Percentiles rank a stretch among this genome's conserved stretches.
phyloP scores from a whole-genome alignment of 257 asterid species.

The Primulina eburnea region DNA sequence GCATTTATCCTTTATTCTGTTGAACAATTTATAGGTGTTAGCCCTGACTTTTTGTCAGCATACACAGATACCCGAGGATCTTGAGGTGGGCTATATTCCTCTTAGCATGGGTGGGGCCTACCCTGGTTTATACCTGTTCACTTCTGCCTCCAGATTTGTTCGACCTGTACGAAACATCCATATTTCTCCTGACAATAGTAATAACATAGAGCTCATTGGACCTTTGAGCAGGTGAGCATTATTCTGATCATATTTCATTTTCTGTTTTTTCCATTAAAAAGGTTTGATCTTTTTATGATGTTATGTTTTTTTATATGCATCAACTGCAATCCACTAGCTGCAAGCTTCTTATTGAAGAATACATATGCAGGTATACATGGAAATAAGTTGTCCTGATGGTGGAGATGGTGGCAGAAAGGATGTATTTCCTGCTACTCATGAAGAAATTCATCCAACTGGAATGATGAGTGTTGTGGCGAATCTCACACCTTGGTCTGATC shows the following conservation, averaged over 20 bases:
- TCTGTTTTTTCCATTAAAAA: conserved; percentile 21
- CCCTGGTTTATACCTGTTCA: conserved; percentile 81
- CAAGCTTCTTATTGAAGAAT: conserved; percentile 21
- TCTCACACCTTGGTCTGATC: conserved; percentile 99
- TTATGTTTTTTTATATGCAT: conserved; percentile 13
- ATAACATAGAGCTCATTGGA: conserved; percentile 78
- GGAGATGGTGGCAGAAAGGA: conserved; percentile 86
- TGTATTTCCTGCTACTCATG: conserved; percentile 85
- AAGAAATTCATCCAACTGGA: conserved; percentile 93
- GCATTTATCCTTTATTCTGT: conserved; percentile 28
- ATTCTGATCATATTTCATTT: conserved; percentile 12
- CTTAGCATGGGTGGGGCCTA: conserved; percentile 89
- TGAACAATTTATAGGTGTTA: not conserved
- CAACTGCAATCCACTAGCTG: conserved; percentile 18
- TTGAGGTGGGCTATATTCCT: conserved; percentile 95
- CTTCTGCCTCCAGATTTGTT: conserved; percentile 89
- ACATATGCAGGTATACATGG: conserved; percentile 79
- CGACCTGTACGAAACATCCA: conserved; percentile 78
- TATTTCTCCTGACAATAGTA: conserved; percentile 59
- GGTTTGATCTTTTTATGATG: conserved; percentile 5
- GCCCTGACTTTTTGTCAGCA: conserved; percentile 16
- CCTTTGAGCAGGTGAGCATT: conserved; percentile 80
- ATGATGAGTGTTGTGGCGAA: conserved; percentile 89
- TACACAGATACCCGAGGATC: conserved; percentile 85
- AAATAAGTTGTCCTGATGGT: conserved; percentile 93